phyloP scores from a whole-genome alignment of 106 monocot species.

The Acanthochlamys bracteata region DNA sequence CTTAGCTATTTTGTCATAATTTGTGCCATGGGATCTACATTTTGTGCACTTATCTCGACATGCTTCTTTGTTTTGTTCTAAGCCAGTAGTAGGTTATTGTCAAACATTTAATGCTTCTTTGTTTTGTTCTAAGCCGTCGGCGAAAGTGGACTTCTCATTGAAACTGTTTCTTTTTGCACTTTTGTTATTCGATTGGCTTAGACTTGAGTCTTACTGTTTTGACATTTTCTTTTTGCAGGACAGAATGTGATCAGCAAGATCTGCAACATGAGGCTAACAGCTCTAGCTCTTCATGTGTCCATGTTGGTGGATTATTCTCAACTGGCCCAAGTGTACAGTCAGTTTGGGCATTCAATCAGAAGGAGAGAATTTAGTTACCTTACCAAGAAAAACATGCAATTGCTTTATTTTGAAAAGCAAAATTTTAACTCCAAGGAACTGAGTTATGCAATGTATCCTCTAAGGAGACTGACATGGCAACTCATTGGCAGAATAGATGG shows the following conservation, averaged over 20 bases:
- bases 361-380: slow-evolving; percentile 12
- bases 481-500: slow-evolving; percentile 13
- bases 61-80: too few species aligned
- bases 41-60: too few species aligned
- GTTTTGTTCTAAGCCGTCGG: too few species aligned
- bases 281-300: slow-evolving; percentile 3
- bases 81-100: too few species aligned
- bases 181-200: too few species aligned
- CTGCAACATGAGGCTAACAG: slow-evolving; percentile 10
- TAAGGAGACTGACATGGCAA: slow-evolving; percentile 16
- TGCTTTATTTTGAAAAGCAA: slow-evolving; percentile 7
- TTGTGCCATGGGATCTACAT: too few species aligned
- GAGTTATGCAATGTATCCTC: slow-evolving; percentile 16
- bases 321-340: slow-evolving; percentile 32
- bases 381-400: slow-evolving; percentile 8
- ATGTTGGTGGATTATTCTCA: slow-evolving; percentile 28
- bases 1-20: too few species aligned
- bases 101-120: too few species aligned
- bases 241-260: slow-evolving; percentile 15
- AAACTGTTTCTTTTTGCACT: too few species aligned
- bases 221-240: slow-evolving; percentile 9
- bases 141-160: too few species aligned
- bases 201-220: too few species aligned
- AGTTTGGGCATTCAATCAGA: slow-evolving; percentile 43
- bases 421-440: background rate